Base-by-base conservation (phyloP, 23 red algal species). In the Gracilaria caudata region DNA sequence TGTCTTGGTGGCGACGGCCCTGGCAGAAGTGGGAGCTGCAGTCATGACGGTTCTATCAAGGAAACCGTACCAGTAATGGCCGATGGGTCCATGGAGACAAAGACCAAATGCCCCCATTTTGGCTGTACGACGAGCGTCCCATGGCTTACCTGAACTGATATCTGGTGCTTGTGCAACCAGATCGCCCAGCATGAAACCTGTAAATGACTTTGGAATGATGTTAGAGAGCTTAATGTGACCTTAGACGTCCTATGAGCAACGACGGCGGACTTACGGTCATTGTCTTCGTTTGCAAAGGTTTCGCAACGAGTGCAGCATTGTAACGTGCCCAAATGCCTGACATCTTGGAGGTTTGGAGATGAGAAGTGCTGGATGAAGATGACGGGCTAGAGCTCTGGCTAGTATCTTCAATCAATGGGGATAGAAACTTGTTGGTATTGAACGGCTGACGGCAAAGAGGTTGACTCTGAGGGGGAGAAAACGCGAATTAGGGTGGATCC, bases 11-110 rank as follows among this genome's bases (percentile, higher is more conserved):
- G 88, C 93, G 44, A 99, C 97, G 7, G 97, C 97, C 19, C 72
- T 21, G 17, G 93, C 93, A 2, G 79, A 89, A 2, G 89, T 99
- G 7, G 92, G 90, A 29, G 97, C 97, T 8, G 83, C 65, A 26
- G 93, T 88, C 97, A 99, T 99, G 66, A 99, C 64, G 39, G 93
- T 94, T 44, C 92, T 65, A 81, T 99, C 97, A 34, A 99, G 86
- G 60, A 99, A 95, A 4, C 83, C 68, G 61, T 99, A 99, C 97
- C 97, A 99, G 78, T 99, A 99, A 68, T 99, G 97, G 4, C 97
- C 97, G 39, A 99, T 90, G 17, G 97, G 97, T 23, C 97, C 97
- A 80, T 99, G 97, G 23, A 99, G 80, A 38, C 79, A 68, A 14
- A 95, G 33, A 30, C 93, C 97, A 64, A 99, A 99, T 30, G 93